These are phyloP conservation scores for Abelmoschus esculentus DNA, from an alignment of 345 rosid genomes.

Conservation along the genomic window DNA sequence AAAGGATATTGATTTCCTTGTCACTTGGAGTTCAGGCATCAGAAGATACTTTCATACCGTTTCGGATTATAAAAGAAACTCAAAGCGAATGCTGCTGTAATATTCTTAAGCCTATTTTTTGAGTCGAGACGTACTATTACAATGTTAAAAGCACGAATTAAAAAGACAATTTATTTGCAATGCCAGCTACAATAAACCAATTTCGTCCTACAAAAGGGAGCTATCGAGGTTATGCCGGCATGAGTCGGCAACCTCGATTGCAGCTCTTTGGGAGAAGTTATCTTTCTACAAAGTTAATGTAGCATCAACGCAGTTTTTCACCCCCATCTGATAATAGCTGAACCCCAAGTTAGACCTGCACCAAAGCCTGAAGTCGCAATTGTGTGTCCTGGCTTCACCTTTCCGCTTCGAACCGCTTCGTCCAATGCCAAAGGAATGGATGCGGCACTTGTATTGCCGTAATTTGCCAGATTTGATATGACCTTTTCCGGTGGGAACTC, in stretches of 20 bases:
- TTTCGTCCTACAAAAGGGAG: not conserved
- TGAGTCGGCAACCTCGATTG: constrained; percentile 5
- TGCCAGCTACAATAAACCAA: constrained; percentile 8
- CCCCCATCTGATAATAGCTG: constrained; percentile 83
- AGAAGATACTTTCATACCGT: not conserved
- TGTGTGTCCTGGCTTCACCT: constrained; percentile 70
- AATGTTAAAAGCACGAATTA: not conserved
- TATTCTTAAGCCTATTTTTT: not conserved
- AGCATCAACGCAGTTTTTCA: constrained; percentile 23
- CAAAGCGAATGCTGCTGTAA: not conserved
- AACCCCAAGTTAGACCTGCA: constrained; percentile 96
- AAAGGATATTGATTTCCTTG: no score
- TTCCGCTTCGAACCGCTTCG: constrained; percentile 85
- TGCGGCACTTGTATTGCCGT: constrained; percentile 94
- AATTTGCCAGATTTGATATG: constrained; percentile 40
- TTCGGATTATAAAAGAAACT: not conserved
- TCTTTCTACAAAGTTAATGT: not conserved
- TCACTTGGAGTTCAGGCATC: no score
- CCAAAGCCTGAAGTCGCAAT: constrained; percentile 88
- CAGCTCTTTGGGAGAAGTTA: constrained; percentile 10
- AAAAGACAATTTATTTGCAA: constrained; percentile 19
- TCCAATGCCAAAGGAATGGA: constrained; percentile 94
- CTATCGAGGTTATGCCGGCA: constrained; percentile 10
- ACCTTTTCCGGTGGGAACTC: no score
- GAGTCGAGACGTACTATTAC: not conserved